Evolutionary conservation across 345 rosid species (phyloP), one percentile per base, ranked within the genome.

Genomic region (Aurinia saxatilis): DNA sequence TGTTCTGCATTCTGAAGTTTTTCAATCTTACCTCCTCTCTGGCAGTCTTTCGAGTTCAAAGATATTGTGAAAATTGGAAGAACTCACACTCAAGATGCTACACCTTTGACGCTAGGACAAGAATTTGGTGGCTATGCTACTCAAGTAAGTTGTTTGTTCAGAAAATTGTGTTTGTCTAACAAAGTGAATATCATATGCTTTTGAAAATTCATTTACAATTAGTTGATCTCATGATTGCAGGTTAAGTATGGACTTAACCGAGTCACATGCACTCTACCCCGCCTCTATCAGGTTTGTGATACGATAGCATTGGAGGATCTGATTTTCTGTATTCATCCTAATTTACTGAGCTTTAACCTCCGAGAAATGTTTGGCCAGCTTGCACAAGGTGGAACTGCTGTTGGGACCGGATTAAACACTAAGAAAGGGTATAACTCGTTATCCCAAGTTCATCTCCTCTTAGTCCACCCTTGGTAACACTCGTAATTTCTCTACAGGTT

Each of bases 361-460:
- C 54, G 44, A 42, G 56, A 70, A 52, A 51, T 48, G 29, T 76
- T 73, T 78, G 69, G 33, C 70, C 83, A 93, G 99, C 91, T 92
- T 73, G 99, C 99, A 59, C 99, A 93, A 73, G 99, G 99, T 72
- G 97, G 97, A 68, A 93, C 99, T 74, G 99, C 99, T 46, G 99
- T 93, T 27, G 99, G 99, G 39, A 93, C 99, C 15, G 99, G 97
- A 75, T 72, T 93, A 71, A 93, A 93, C 80, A 90, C 97, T 34
- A 93, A 82, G 81, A 93, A 76, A 77, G 97, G 99, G 99, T 93
- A 79, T 56, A 81, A 51, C 47, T 61, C 65, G 60, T 61, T 36
- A 38, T 50, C n/a, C 19, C 46, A 55, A 39, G 39, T 40, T 49
- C 25, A 48, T 57, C 40, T 31, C 10, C 34, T 54, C 50, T 19